These are phyloP conservation scores for Camellia sinensis DNA, from an alignment of 148 eudicot genomes.

Conservation along the genomic window DNA sequence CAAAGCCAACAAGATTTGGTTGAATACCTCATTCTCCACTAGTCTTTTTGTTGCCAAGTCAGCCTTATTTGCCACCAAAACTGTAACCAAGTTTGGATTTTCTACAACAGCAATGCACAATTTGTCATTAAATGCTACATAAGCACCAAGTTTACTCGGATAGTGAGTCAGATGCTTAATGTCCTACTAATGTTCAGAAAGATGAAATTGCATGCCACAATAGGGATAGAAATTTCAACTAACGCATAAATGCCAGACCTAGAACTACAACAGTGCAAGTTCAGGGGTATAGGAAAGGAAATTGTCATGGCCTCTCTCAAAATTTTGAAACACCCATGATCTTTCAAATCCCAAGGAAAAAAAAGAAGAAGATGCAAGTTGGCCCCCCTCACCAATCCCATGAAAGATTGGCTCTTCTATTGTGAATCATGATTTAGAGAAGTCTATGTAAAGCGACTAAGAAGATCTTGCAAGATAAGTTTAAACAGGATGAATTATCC, in stretches of 20 bases:
- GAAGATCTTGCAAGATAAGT: too few relatives aligned
- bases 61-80: conserved; percentile 28
- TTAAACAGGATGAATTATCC: too few relatives aligned
- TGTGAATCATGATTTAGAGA: too few relatives aligned
- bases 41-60: conserved; percentile 27
- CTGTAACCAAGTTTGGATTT: conserved; percentile 21
- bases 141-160: not conserved
- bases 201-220: not conserved
- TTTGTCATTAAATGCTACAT: not conserved
- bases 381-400: too few relatives aligned
- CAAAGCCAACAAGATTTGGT: not conserved
- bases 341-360: too few relatives aligned
- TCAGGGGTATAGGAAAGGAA: not conserved
- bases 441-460: too few relatives aligned
- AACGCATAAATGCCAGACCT: not conserved
- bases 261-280: not conserved
- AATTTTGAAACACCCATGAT: not conserved
- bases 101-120: conserved; percentile 4
- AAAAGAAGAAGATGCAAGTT: too few relatives aligned
- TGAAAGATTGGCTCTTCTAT: too few relatives aligned
- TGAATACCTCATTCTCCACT: conserved; percentile 24
- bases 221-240: not conserved
- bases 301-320: not conserved
- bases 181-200: not conserved
- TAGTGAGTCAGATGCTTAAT: not conserved